Percentiles rank a stretch among this genome's conserved stretches.
Conservation (phyloP, 495 filamentous ascomycete species). For the Penicillium malachiteum region DNA sequence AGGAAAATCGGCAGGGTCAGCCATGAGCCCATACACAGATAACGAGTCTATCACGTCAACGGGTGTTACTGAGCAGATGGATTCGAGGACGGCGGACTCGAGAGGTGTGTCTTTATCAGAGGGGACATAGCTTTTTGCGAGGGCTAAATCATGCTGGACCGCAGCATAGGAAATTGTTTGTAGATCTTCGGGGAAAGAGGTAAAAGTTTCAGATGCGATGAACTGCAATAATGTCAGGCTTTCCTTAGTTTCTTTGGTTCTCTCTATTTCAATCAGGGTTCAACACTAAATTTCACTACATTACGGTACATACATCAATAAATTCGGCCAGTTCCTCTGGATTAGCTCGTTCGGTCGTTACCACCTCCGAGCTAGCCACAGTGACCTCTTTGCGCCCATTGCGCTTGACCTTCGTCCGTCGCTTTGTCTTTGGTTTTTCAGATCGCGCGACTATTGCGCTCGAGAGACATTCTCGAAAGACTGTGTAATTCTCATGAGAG, state of each 20-base stretch:
- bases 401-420: constrained; percentile 40
- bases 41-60: constrained; percentile 58
- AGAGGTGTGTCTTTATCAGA: constrained; percentile 41
- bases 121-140: constrained; percentile 53
- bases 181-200: constrained; percentile 57
- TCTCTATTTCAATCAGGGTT: background rate
- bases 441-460: constrained; percentile 57
- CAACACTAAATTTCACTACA: background rate
- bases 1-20: constrained; percentile 37
- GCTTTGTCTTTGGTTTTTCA: constrained; percentile 40
- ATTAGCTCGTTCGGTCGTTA: constrained; percentile 33
- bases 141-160: constrained; percentile 45
- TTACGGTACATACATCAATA: constrained; percentile 58
- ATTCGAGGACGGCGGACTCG: constrained; percentile 38
- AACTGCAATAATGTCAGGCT: constrained; percentile 50
- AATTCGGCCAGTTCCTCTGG: constrained; percentile 75
- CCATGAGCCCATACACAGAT: constrained; percentile 57
- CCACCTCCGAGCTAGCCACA: background rate
- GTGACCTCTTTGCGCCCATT: constrained; percentile 18
- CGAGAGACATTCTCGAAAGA: constrained; percentile 68
- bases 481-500: constrained; percentile 56
- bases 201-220: constrained; percentile 67
- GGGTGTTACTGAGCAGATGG: constrained; percentile 47
- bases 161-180: constrained; percentile 59
- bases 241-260: background rate